These are phyloP conservation scores for Nicotiana tabacum DNA, from an alignment of 257 asterid genomes.

Conservation along the genomic window DNA sequence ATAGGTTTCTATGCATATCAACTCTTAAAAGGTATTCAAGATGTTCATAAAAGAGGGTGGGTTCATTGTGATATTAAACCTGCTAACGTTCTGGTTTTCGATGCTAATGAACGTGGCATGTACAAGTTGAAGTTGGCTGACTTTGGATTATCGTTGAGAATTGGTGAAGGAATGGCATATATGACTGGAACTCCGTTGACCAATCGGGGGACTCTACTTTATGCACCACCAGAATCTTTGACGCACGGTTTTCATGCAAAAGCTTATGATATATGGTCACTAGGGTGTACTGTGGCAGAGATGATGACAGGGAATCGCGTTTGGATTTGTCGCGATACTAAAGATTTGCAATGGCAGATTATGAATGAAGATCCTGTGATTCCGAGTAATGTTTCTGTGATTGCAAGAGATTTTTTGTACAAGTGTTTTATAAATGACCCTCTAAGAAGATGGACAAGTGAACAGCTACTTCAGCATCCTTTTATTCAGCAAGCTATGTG, in stretches of 20 bases:
- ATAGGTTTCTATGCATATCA: conserved; percentile 1
- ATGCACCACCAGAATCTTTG: not conserved
- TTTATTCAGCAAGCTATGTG: not conserved
- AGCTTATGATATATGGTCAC: conserved; percentile 5
- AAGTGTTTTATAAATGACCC: not conserved
- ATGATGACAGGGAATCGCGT: not conserved
- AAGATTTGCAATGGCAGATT: not conserved
- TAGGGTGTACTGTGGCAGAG: conserved; percentile 12
- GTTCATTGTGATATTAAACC: conserved; percentile 25
- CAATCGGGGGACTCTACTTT: not conserved
- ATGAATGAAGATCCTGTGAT: not conserved
- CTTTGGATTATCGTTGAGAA: conserved; percentile 9
- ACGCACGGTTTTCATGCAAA: not conserved
- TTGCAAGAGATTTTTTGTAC: no score
- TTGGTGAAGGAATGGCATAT: not conserved
- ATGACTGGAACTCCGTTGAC: not conserved
- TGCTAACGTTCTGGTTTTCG: conserved; percentile 6
- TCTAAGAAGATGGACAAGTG: conserved; percentile 3
- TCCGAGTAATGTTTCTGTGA: not conserved
- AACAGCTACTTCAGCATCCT: not conserved
- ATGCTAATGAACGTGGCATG: not conserved
- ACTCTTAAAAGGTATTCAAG: not conserved
- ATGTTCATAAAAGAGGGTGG: not conserved
- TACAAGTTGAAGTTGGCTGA: conserved; percentile 10
- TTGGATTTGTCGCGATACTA: not conserved